Evolutionary conservation across 2,329 filamentous ascomycete species (phyloP).

Genomic region (Diplodia corticola): DNA sequence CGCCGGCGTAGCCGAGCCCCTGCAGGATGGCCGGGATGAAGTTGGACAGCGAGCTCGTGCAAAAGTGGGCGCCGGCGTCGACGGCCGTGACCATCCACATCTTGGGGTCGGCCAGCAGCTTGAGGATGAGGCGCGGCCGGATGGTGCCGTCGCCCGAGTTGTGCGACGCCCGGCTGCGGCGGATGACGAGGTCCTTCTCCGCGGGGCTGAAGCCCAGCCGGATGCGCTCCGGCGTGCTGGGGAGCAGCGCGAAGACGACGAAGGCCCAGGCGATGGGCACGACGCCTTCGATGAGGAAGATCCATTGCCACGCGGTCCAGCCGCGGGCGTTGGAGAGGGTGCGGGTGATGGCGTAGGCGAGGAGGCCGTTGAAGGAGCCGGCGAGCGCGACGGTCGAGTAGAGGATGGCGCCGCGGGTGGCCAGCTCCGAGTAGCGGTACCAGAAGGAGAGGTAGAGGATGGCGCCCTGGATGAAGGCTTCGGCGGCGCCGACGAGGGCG

Average conservation of each 20-base stretch:
- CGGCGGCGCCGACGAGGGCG: neutral
- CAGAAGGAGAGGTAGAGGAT: slow-evolving; percentile 3
- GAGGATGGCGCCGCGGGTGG: slow-evolving; percentile 1
- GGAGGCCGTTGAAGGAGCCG: neutral
- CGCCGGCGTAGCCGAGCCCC: slow-evolving; percentile 23
- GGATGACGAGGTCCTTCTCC: neutral
- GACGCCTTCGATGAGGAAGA: neutral
- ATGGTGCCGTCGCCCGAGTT: neutral
- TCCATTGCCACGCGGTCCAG: neutral
- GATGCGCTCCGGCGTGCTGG: neutral
- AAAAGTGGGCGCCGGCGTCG: slow-evolving; percentile 23
- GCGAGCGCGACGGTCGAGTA: neutral
- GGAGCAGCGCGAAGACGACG: neutral
- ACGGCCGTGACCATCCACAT: slow-evolving; percentile 25
- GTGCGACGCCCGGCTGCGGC: neutral
- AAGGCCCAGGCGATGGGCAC: neutral
- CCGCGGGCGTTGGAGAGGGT: neutral
- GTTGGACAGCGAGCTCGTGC: slow-evolving; percentile 21
- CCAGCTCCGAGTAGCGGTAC: slow-evolving; percentile 12
- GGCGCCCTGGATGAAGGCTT: slow-evolving; percentile 17
- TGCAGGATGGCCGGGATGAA: slow-evolving; percentile 25
- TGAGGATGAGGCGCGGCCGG: neutral
- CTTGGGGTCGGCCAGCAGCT: slow-evolving; percentile 20
- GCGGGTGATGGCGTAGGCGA: neutral
- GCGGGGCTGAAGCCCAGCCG: neutral